Conservation (phyloP, 345 rosid species). For the Ceriops tagal region DNA sequence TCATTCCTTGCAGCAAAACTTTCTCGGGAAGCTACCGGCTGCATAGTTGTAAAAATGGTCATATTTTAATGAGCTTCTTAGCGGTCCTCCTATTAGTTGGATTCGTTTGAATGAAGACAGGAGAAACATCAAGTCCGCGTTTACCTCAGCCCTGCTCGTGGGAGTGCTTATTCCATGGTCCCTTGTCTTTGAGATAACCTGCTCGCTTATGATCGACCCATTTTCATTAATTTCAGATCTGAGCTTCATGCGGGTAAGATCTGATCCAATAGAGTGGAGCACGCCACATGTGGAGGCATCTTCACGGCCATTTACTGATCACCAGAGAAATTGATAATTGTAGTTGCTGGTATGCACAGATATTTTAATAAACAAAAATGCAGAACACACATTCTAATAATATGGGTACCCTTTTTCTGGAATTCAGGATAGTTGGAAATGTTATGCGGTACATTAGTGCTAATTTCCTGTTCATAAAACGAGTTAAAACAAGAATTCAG, state of each 20-base stretch:
- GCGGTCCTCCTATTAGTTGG: background rate
- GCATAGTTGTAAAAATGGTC: constrained; percentile 11
- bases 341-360: background rate
- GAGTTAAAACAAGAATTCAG: background rate
- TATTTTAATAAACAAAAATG: background rate
- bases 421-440: constrained; percentile 24
- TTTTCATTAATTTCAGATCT: constrained; percentile 53
- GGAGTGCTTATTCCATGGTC: constrained; percentile 60
- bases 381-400: background rate
- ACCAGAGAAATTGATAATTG: constrained; percentile 4
- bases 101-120: background rate
- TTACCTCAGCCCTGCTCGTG: constrained; percentile 67
- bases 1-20: constrained; percentile 53
- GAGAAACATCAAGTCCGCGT: background rate
- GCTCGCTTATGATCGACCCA: constrained; percentile 55
- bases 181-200: constrained; percentile 48
- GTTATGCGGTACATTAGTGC: constrained; percentile 30
- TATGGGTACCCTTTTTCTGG: constrained; percentile 31
- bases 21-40: constrained; percentile 87
- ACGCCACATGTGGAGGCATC: constrained; percentile 81
- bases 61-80: background rate
- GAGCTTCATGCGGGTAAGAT: constrained; percentile 78
- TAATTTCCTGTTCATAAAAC: constrained; percentile 51
- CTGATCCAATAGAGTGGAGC: constrained; percentile 90
- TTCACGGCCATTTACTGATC: constrained; percentile 35